These are phyloP conservation scores for Pythium phragmitis DNA, from an alignment of 352 stramenopile genomes.

Conservation along the genomic window DNA sequence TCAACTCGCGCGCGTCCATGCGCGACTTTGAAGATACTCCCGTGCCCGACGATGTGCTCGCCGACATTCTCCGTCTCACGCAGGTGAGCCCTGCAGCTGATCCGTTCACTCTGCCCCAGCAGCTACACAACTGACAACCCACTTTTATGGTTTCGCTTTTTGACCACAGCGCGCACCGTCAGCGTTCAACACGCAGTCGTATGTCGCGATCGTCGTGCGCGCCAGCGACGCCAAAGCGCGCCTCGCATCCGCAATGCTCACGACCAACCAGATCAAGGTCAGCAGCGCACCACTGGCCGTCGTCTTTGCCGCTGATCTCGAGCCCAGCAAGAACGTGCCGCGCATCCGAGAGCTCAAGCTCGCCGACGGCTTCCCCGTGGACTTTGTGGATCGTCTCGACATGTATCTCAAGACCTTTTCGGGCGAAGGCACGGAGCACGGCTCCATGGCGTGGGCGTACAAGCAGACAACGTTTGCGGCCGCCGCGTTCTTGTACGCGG, in stretches of 20 bases:
- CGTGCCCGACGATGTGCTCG: not conserved
- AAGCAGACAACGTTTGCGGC: conserved; percentile 33
- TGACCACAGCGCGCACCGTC: not conserved
- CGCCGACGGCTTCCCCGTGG: too few relatives aligned
- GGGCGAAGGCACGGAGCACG: not conserved
- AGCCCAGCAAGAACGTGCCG: conserved; percentile 63
- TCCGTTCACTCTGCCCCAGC: too few relatives aligned
- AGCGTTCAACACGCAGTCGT: conserved; percentile 13
- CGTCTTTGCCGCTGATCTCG: conserved; percentile 67
- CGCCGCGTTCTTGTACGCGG: conserved; percentile 29
- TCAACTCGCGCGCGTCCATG: not conserved
- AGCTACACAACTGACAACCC: too few relatives aligned
- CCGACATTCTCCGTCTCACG: conserved; percentile 3
- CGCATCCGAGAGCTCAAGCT: conserved; percentile 50
- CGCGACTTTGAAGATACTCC: not conserved
- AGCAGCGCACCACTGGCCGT: conserved; percentile 63
- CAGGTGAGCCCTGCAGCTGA: not conserved
- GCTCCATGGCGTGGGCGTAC: conserved; percentile 28
- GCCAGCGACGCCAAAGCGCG: not conserved
- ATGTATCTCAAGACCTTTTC: not conserved
- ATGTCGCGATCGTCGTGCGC: conserved; percentile 1
- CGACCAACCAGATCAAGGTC: conserved; percentile 27
- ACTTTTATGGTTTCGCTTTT: too few relatives aligned
- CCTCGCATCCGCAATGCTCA: not conserved
- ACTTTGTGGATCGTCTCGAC: too few relatives aligned